These are phyloP conservation scores for Mortierella sp. DNA, from an alignment of 371 early-diverging fungal genomes.

Conservation along the genomic window DNA sequence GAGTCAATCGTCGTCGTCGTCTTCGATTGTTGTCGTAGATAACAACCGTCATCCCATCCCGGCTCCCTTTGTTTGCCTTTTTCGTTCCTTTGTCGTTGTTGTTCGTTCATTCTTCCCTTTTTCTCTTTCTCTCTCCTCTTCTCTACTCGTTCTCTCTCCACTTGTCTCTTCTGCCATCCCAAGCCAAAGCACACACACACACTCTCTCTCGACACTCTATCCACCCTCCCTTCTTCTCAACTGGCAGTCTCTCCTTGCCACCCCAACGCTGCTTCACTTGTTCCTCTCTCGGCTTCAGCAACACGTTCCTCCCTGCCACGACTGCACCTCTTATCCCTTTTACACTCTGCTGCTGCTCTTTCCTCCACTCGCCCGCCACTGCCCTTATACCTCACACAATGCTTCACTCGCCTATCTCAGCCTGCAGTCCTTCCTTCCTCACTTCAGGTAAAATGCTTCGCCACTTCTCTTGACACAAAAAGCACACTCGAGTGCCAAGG, in stretches of 20 bases:
- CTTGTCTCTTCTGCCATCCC: background rate
- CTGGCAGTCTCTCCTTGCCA: background rate
- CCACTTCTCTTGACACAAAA: too few relatives aligned
- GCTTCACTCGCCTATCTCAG: slow-evolving; percentile 33
- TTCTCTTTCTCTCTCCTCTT: background rate
- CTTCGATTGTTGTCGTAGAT: background rate
- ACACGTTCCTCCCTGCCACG: background rate
- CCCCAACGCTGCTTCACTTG: background rate
- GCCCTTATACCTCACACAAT: background rate
- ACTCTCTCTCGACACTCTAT: background rate
- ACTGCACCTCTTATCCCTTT: background rate
- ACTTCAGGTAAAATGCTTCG: slow-evolving; percentile 16
- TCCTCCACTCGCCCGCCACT: too few relatives aligned
- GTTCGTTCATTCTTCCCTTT: background rate
- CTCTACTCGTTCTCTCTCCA: background rate
- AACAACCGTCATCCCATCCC: slow-evolving; percentile 3
- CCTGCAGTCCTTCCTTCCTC: slow-evolving; percentile 21
- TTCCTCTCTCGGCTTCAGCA: background rate
- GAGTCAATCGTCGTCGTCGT: background rate
- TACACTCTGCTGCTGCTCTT: background rate
- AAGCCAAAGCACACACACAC: too few relatives aligned
- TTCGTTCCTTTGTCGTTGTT: background rate
- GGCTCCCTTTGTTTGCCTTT: background rate
- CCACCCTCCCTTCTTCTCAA: background rate
- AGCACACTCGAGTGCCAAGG: background rate